phyloP scores from a whole-genome alignment of 768 basidiomycete species.

The Amanita polypyramis region DNA sequence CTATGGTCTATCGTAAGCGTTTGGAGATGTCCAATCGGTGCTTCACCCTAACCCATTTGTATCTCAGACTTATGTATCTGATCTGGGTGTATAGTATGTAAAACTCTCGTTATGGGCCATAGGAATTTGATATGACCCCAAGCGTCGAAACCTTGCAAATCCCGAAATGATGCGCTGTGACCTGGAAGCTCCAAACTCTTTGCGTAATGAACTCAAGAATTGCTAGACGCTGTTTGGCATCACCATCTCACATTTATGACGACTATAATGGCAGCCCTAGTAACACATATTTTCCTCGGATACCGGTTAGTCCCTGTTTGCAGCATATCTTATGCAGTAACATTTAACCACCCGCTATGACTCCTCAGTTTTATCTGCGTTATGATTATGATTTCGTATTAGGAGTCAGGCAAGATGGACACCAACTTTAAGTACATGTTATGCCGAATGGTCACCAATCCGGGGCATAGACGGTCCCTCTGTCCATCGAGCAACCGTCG shows the following conservation, averaged over 20 bases:
- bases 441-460: too few species aligned
- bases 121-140: background rate
- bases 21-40: background rate
- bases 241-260: constrained; percentile 8
- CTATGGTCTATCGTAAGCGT: constrained; percentile 11
- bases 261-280: constrained; percentile 7
- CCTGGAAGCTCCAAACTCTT: background rate
- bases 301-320: background rate
- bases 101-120: background rate
- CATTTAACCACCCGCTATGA: background rate
- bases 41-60: background rate
- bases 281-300: constrained; percentile 7
- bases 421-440: too few species aligned
- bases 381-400: background rate
- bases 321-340: background rate
- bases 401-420: background rate
- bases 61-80: constrained; percentile 9
- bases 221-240: constrained; percentile 8
- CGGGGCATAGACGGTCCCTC: too few species aligned
- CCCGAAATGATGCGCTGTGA: constrained; percentile 7
- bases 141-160: constrained; percentile 12
- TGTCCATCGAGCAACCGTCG: too few species aligned
- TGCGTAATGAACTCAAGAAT: background rate
- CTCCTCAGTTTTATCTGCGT: background rate
- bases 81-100: constrained; percentile 1